Evolutionary conservation across 768 basidiomycete species (phyloP).

Genomic region (Leucosporidium yakuticum): DNA sequence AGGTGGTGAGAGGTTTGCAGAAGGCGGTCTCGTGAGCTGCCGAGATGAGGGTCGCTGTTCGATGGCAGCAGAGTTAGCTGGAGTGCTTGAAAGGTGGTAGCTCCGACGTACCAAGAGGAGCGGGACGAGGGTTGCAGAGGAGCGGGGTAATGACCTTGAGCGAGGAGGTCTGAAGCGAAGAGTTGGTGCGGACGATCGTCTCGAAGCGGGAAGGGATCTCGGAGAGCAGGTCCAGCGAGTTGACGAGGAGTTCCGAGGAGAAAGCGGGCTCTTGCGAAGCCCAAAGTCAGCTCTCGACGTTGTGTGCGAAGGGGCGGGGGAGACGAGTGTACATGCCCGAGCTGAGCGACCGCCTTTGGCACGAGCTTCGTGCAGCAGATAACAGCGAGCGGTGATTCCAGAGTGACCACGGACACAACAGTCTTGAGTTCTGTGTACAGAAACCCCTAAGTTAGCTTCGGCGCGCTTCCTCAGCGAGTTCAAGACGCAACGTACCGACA

Average conservation of each 20-base stretch:
- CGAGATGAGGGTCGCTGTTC: constrained; percentile 18
- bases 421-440: constrained; percentile 72
- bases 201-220: constrained; percentile 42
- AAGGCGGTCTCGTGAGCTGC: constrained; percentile 7
- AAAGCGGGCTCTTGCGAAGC: constrained; percentile 33
- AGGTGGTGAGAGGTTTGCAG: constrained; percentile 17
- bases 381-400: constrained; percentile 68
- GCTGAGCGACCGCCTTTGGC: constrained; percentile 71
- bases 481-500: constrained; percentile 56
- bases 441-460: constrained; percentile 4
- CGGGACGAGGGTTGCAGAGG: constrained; percentile 67
- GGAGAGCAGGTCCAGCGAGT: constrained; percentile 39
- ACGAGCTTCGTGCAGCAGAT: constrained; percentile 77
- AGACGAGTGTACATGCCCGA: constrained; percentile 58
- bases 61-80: background rate
- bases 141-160: constrained; percentile 61
- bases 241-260: constrained; percentile 43
- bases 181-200: constrained; percentile 19
- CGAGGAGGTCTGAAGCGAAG: constrained; percentile 64
- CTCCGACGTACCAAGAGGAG: constrained; percentile 60
- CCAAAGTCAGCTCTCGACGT: background rate
- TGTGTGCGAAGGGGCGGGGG: background rate
- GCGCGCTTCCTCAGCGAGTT: too few species aligned
- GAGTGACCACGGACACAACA: constrained; percentile 81
- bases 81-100: background rate